These are phyloP conservation scores for Knufia petricola DNA, from an alignment of 2,329 filamentous ascomycete species.

Conservation along the genomic window DNA sequence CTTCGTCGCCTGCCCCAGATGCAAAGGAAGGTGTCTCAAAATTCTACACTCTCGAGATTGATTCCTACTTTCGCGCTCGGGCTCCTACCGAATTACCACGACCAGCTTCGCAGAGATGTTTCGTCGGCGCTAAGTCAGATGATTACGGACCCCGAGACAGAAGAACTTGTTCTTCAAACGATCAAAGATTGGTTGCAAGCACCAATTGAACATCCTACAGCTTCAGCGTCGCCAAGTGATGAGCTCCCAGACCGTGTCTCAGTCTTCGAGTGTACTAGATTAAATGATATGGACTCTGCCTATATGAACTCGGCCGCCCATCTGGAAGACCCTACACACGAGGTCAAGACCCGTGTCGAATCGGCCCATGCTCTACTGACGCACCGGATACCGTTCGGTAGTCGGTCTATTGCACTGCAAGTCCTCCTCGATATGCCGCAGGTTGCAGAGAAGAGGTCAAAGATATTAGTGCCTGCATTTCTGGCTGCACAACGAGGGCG, in stretches of 20 bases:
- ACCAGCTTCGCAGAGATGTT: constrained; percentile 80
- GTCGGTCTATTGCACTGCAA: constrained; percentile 68
- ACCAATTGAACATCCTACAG: neutral
- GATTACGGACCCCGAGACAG: constrained; percentile 58
- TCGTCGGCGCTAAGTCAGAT: constrained; percentile 67
- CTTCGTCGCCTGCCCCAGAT: constrained; percentile 63
- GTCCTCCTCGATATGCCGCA: constrained; percentile 64
- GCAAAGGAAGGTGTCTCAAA: constrained; percentile 51
- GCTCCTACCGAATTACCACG: constrained; percentile 72
- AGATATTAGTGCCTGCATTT: constrained; percentile 74
- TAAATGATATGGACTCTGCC: constrained; percentile 44
- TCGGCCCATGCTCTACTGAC: constrained; percentile 13
- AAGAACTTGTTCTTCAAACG: constrained; percentile 60
- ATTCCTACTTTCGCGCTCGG: constrained; percentile 81
- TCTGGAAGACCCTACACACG: neutral
- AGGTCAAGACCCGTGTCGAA: constrained; percentile 43
- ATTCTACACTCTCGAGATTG: constrained; percentile 58
- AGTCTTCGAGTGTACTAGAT: constrained; percentile 78
- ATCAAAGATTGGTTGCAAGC: constrained; percentile 66
- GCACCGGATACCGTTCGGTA: constrained; percentile 30
- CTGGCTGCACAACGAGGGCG: constrained; percentile 52
- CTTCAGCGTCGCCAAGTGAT: neutral
- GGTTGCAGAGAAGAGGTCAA: constrained; percentile 76
- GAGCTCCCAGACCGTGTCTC: constrained; percentile 38
- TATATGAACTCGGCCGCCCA: neutral